These are phyloP conservation scores for Dictyophora rubrovolvata DNA, from an alignment of 768 basidiomycete species.

Conservation along the genomic window DNA sequence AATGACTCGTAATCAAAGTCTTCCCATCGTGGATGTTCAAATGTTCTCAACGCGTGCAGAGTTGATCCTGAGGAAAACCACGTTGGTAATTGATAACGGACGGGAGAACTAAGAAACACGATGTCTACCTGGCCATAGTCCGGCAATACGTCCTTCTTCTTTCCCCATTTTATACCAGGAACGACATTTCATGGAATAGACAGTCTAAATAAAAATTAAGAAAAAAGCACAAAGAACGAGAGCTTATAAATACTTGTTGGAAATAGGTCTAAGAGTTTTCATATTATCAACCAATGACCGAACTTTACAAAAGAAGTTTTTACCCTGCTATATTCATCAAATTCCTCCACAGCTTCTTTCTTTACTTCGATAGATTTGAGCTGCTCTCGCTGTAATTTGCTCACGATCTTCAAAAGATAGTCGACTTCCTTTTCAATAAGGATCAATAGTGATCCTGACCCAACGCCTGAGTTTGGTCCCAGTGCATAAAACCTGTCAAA, in stretches of 20 bases:
- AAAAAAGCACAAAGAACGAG: neutral
- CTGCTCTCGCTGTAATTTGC: slow-evolving; percentile 54
- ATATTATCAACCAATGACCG: slow-evolving; percentile 1
- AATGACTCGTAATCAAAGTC: slow-evolving; percentile 45
- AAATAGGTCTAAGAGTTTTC: slow-evolving; percentile 32
- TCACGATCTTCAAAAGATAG: slow-evolving; percentile 42
- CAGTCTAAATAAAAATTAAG: slow-evolving; percentile 31
- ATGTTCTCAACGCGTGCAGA: slow-evolving; percentile 37
- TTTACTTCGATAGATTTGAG: slow-evolving; percentile 54
- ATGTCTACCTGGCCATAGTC: slow-evolving; percentile 46
- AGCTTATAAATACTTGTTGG: slow-evolving; percentile 24
- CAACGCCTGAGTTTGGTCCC: slow-evolving; percentile 49
- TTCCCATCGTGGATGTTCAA: slow-evolving; percentile 54
- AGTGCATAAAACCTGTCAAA: slow-evolving; percentile 32
- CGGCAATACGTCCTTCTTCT: slow-evolving; percentile 46
- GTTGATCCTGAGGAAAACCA: slow-evolving; percentile 31
- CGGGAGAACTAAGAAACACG: neutral
- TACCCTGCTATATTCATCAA: slow-evolving; percentile 50
- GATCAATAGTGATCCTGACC: slow-evolving; percentile 44
- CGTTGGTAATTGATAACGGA: neutral
- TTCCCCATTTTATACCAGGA: slow-evolving; percentile 59
- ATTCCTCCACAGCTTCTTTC: slow-evolving; percentile 48
- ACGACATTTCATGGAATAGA: slow-evolving; percentile 46
- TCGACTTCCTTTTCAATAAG: slow-evolving; percentile 47
- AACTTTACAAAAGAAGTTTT: slow-evolving; percentile 8